Conservation (phyloP, 106 monocot genomes). For the Agapanthus africanus region DNA sequence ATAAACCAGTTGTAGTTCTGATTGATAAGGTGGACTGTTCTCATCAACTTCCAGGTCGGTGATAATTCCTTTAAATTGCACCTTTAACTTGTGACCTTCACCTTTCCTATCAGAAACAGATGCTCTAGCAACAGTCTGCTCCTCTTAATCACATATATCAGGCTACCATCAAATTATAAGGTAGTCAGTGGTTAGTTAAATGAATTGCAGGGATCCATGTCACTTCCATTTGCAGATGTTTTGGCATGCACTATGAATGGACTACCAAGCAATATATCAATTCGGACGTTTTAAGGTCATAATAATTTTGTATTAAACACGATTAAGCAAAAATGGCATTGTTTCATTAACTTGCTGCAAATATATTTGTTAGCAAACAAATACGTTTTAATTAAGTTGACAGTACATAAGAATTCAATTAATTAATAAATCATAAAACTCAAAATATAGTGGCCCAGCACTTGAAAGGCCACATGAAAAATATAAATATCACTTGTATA, state of each 20-base stretch:
- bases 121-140: not conserved
- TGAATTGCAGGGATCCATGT: not conserved
- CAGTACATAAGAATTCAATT: too few species aligned
- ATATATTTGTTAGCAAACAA: not conserved
- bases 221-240: not conserved
- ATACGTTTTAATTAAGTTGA: not conserved
- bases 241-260: not conserved
- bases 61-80: not conserved
- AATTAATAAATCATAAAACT: too few species aligned
- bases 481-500: too few species aligned
- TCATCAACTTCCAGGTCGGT: not conserved
- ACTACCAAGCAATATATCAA: not conserved
- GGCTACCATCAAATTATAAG: not conserved
- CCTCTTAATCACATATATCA: not conserved
- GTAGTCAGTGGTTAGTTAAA: not conserved
- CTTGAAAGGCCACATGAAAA: too few species aligned
- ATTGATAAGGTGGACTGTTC: not conserved
- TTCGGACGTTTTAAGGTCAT: not conserved
- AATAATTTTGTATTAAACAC: not conserved
- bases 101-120: not conserved
- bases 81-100: not conserved
- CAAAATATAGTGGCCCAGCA: too few species aligned
- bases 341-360: not conserved
- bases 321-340: not conserved
- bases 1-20: not conserved